A percentile compares a stretch with the other conserved stretches of the same genome.
Evolutionary conservation across 768 basidiomycete species (phyloP).

Genomic region (Podaxis sp.): DNA sequence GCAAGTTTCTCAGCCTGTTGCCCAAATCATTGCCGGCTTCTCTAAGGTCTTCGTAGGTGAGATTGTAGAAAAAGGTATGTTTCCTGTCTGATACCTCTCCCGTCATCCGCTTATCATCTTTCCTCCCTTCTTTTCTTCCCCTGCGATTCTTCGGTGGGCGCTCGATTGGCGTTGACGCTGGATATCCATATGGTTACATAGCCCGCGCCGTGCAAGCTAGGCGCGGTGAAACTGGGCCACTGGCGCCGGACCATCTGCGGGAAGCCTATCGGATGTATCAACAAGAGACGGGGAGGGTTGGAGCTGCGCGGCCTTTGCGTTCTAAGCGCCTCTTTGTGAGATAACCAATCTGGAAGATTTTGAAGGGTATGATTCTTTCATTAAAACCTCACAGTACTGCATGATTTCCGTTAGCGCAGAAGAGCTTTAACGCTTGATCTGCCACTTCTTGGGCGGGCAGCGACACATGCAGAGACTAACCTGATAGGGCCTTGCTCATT

Average conservation of each 20-base stretch:
- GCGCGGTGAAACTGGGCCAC: conserved; percentile 68
- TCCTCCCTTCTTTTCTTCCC: background rate
- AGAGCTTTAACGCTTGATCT: too few species aligned
- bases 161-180: background rate
- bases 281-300: conserved; percentile 75
- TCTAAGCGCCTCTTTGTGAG: conserved; percentile 72
- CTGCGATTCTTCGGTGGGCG: too few species aligned
- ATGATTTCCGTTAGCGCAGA: background rate
- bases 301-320: conserved; percentile 66
- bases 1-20: conserved; percentile 82
- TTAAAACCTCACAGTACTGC: background rate
- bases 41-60: conserved; percentile 92
- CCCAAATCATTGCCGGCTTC: conserved; percentile 87
- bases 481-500: too few species aligned
- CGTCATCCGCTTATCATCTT: background rate
- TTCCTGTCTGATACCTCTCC: background rate
- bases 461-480: too few species aligned
- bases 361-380: background rate
- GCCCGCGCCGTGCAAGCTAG: conserved; percentile 74
- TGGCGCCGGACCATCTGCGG: conserved; percentile 85
- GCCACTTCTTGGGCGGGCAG: too few species aligned
- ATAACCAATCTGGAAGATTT: conserved; percentile 23
- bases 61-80: conserved; percentile 80
- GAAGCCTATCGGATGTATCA: conserved; percentile 87
- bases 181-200: conserved; percentile 20